Evolutionary conservation across 2,329 filamentous ascomycete species (phyloP).

Genomic region (Cyphellophora attinorum): DNA sequence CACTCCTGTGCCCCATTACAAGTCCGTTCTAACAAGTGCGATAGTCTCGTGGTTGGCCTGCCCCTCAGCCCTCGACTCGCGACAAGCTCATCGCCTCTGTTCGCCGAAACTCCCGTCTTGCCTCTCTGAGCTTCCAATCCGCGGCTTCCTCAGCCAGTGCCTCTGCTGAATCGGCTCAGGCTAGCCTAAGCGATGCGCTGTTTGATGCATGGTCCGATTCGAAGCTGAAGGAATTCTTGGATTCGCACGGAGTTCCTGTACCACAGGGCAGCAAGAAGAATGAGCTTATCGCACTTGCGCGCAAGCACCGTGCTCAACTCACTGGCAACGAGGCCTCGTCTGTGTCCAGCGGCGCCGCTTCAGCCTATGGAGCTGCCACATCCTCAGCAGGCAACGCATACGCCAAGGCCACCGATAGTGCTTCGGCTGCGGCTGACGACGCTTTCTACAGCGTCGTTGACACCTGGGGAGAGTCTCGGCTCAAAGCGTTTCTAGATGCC

Average conservation of each 20-base stretch:
- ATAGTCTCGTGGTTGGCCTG: slow-evolving; percentile 67
- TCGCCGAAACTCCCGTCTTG: slow-evolving; percentile 79
- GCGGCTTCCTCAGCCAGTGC: slow-evolving; percentile 48
- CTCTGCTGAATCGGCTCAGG: slow-evolving; percentile 60
- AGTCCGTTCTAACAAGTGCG: too few species aligned
- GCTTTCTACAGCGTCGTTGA: slow-evolving; percentile 55
- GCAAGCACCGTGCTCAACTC: slow-evolving; percentile 71
- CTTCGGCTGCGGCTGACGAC: slow-evolving; percentile 51
- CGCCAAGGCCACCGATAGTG: slow-evolving; percentile 64
- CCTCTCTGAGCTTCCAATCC: slow-evolving; percentile 57
- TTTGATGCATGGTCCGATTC: slow-evolving; percentile 86
- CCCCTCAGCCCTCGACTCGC: slow-evolving; percentile 71
- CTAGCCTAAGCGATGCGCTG: slow-evolving; percentile 69
- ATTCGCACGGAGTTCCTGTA: slow-evolving; percentile 81
- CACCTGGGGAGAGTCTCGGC: slow-evolving; percentile 64
- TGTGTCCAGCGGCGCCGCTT: slow-evolving; percentile 41
- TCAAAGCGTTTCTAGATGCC: slow-evolving; percentile 70
- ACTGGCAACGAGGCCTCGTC: slow-evolving; percentile 47
- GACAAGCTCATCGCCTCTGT: slow-evolving; percentile 83
- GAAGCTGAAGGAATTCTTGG: slow-evolving; percentile 82
- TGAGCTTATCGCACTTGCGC: slow-evolving; percentile 79
- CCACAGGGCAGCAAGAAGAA: slow-evolving; percentile 87
- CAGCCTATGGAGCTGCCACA: slow-evolving; percentile 58
- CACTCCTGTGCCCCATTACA: too few species aligned
- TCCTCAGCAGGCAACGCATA: slow-evolving; percentile 67